Evolutionary conservation across 495 filamentous ascomycete species (phyloP).

Genomic region (Annulohypoxylon moriforme): DNA sequence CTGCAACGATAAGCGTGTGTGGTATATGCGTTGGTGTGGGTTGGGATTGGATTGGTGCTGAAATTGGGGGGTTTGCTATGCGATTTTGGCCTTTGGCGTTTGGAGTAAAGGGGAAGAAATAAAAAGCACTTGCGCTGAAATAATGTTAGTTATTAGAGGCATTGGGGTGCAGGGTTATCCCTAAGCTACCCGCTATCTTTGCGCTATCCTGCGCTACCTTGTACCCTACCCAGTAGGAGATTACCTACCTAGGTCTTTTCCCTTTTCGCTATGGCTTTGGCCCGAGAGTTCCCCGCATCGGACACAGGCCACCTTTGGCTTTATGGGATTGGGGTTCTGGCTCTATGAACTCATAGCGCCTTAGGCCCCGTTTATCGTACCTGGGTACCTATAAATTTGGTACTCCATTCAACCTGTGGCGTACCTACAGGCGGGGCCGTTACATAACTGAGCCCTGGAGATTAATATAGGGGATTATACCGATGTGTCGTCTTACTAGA

Average conservation of each 20-base stretch:
- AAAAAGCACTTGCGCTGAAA: too few relatives aligned
- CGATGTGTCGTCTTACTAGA: neutral
- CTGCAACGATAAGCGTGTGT: slow-evolving; percentile 17
- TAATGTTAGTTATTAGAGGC: neutral
- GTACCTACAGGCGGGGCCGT: neutral
- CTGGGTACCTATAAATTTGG: neutral
- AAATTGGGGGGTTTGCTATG: neutral
- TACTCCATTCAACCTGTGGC: neutral
- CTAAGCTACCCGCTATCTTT: neutral
- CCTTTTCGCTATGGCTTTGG: slow-evolving; percentile 15
- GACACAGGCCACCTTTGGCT: slow-evolving; percentile 26
- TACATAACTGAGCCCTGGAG: neutral
- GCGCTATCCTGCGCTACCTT: neutral
- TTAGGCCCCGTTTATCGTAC: neutral
- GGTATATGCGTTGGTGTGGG: slow-evolving; percentile 15
- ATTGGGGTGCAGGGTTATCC: slow-evolving; percentile 4
- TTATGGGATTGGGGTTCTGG: too few relatives aligned
- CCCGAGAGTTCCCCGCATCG: slow-evolving; percentile 33
- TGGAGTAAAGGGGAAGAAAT: slow-evolving; percentile 6
- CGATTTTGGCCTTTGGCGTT: neutral
- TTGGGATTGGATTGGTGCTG: neutral
- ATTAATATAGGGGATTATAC: neutral
- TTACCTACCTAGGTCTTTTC: slow-evolving; percentile 18
- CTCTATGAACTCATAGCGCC: slow-evolving; percentile 8
- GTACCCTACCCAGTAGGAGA: neutral